Evolutionary conservation across 345 rosid species (phyloP), one percentile per base, ranked within the genome.

Genomic region (Pistacia atlantica): DNA sequence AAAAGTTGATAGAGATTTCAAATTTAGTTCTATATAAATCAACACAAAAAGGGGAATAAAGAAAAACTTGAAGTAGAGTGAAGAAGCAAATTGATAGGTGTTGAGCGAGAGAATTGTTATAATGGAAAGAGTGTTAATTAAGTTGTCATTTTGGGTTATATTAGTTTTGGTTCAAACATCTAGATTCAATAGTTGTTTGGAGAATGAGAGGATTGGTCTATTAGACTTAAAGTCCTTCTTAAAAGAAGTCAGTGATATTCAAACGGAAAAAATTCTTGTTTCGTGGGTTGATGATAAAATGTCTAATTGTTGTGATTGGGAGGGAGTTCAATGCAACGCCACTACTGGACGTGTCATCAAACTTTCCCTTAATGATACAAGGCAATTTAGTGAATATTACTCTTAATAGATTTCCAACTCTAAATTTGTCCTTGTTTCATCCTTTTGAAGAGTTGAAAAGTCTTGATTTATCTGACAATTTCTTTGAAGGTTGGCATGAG

Each of bases 191-290:
- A 37, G 58, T 51, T 48, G 37, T 11, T 67, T 17, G 45, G 73
- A 78, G 7, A 76, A 71, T 52, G 83, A 84, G 67, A 81, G 69
- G 17, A 51, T 1, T 8, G 82, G 79, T 11, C 75, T 84, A 16
- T 55, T 75, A 31, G 80, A 83, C 48, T 51, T 78, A 65, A 80
- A 78, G 68, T 61, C 62, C 1, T 69, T 69, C 63, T 9, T 77
- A 11, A 20, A 48, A 69, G 61, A 69, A 16, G 42, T 48, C 4
- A 14, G 28, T 33, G 55, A 11, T 1, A 18, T 8, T 62, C 13
- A 42, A 42, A 42, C 33, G 18, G 56, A 70, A 2, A 2, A 5
- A 0, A 46, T 17, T 14, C 65, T 78, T n/a, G 17, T 1, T 11
- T 60, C 75, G 20, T 76, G 79, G 79, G 69, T 69, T 69, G 62